Conservation (phyloP, 2,329 filamentous ascomycete genomes). For the Hymenoscyphus albidus region DNA sequence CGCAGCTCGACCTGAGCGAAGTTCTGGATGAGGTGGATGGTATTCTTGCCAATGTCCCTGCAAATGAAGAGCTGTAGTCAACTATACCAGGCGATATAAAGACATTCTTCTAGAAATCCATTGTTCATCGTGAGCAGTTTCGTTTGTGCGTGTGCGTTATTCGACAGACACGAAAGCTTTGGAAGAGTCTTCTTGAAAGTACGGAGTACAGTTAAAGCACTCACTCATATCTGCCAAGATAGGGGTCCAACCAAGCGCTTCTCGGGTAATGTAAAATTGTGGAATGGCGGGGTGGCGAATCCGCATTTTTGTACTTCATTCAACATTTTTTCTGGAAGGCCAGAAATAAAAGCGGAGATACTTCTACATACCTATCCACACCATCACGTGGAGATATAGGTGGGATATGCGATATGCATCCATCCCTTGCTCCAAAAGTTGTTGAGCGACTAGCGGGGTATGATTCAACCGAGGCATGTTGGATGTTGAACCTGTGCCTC, state of each 20-base stretch:
- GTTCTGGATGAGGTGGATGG: no score
- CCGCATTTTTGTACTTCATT: background rate
- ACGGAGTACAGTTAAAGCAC: no score
- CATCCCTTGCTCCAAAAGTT: slow-evolving; percentile 3
- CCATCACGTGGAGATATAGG: background rate
- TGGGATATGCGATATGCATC: background rate
- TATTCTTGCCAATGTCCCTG: no score
- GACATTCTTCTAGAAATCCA: no score
- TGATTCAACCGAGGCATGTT: background rate
- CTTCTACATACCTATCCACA: background rate
- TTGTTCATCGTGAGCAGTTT: no score
- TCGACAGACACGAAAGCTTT: no score
- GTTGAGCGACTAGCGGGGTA: slow-evolving; percentile 6
- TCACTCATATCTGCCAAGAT: no score
- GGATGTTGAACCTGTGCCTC: background rate
- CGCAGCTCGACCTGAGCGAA: no score
- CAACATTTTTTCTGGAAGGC: background rate
- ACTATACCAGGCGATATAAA: no score
- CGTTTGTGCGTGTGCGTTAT: no score
- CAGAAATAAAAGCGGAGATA: background rate
- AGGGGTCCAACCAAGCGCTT: background rate
- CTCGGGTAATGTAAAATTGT: background rate
- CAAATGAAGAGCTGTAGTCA: no score
- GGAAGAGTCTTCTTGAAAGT: no score
- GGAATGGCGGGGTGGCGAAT: background rate